Evolutionary conservation across 2,329 filamentous ascomycete genomes (phyloP), one percentile per base, ranked within the genome.

Genomic region (Diaporthe sp.): DNA sequence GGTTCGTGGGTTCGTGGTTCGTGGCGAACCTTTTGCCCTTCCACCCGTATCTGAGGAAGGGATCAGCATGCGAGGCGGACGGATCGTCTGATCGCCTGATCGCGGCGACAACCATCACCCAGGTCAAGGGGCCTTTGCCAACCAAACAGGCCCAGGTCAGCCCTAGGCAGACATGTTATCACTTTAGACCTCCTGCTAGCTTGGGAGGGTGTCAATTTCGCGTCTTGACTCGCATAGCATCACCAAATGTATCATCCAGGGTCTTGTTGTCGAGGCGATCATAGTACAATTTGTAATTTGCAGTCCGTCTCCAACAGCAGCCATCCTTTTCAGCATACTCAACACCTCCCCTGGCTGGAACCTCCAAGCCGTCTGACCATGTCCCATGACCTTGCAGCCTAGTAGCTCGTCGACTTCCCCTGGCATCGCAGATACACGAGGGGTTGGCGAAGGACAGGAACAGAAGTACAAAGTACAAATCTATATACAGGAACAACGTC

Each of bases 401-500:
- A 56, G 50, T 68, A 73, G 73, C 71, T 50, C 9, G n/a, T 55
- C 35, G 37, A 58, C 22, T 13, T 39, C 69, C 56, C 44, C 58
- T 58, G 73, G 73, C 59, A 75, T 75, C 73, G 68, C 66, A 59
- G 58, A 73, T 69, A 73, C 72, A 47, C 56, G 51, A 61, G 30
- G 50, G 35, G 30, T 50, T 13, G 22, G 44, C 56, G 50, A 25
- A 72, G 55, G 25, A 51, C 61, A 27, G 58, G 27, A 74, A 50
- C 47, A 22, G 37, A 37, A 44, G 30, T 68, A 68, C 32, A 55
- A 55, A 63, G 44, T 39, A 70, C 59, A 72, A 53, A 44, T 50
- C 35, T 71, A 71, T 71, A 30, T 71, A 71, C 69, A 71, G 42
- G 69, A 71, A 71, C 42, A 61, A 32, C n/a, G 22, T 51, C 44